phyloP scores from a whole-genome alignment of 2,329 filamentous ascomycete genomes.

The Stemphylium lycopersici region DNA sequence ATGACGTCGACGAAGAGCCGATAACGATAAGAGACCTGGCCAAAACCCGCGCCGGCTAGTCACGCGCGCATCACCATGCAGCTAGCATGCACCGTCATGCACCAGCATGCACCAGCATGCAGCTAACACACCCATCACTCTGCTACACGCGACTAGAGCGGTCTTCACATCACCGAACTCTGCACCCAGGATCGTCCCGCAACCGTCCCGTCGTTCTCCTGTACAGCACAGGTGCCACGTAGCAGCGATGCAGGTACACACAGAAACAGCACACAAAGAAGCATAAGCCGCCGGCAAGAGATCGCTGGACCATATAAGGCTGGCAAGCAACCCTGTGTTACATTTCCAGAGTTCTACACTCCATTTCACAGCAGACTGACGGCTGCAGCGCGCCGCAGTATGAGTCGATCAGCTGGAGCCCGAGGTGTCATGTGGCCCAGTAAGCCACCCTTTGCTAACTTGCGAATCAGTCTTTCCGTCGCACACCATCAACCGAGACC shows the following conservation, averaged over 20 bases:
- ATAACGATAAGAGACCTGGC: conserved; percentile 32
- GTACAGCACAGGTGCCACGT: conserved; percentile 48
- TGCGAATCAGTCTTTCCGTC: conserved; percentile 47
- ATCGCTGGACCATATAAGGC: conserved; percentile 34
- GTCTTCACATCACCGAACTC: conserved; percentile 30
- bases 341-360: conserved; percentile 23
- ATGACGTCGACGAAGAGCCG: conserved; percentile 28
- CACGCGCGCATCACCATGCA: conserved; percentile 20
- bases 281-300: conserved; percentile 29
- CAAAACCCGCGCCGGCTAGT: conserved; percentile 16
- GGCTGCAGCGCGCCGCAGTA: conserved; percentile 36
- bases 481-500: conserved; percentile 42
- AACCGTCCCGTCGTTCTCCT: conserved; percentile 42
- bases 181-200: conserved; percentile 47
- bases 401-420: conserved; percentile 47
- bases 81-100: conserved; percentile 2
- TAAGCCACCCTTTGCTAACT: conserved; percentile 45
- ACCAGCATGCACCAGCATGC: conserved; percentile 23
- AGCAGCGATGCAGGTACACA: conserved; percentile 43
- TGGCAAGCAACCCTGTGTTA: conserved; percentile 17
- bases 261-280: conserved; percentile 34
- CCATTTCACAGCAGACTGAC: conserved; percentile 24
- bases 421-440: conserved; percentile 44
- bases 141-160: conserved; percentile 24
- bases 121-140: conserved; percentile 39